Conservation (phyloP, 2,329 filamentous ascomycete genomes). For the Aspergillus sp. region DNA sequence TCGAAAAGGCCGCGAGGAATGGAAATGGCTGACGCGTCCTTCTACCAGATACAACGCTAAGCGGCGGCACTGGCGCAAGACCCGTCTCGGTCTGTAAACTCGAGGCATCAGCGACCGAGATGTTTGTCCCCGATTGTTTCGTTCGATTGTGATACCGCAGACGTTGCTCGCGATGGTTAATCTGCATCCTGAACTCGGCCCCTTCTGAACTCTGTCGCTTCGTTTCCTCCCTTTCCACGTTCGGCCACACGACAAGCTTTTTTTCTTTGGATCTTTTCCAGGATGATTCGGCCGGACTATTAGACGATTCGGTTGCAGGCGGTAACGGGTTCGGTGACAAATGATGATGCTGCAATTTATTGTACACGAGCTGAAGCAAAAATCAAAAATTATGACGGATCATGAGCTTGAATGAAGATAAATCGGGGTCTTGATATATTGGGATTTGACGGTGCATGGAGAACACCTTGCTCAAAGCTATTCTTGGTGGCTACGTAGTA, state of each 20-base stretch:
- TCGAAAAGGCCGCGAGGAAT: background rate
- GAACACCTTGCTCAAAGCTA: too few species aligned
- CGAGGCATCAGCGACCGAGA: constrained; percentile 24
- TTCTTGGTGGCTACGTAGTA: too few species aligned
- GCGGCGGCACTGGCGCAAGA: constrained; percentile 99
- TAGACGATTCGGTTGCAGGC: constrained; percentile 4
- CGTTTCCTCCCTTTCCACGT: constrained; percentile 3
- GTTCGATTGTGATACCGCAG: constrained; percentile 28
- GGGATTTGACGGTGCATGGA: background rate
- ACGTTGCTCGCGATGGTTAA: constrained; percentile 17
- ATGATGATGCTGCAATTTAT: constrained; percentile 15
- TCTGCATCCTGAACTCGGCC: constrained; percentile 16
- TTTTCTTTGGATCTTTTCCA: constrained; percentile 5
- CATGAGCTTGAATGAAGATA: constrained; percentile 16
- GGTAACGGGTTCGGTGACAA: constrained; percentile 14
- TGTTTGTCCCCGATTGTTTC: constrained; percentile 25
- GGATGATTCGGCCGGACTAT: constrained; percentile 3
- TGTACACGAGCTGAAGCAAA: constrained; percentile 21
- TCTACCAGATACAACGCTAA: constrained; percentile 93
- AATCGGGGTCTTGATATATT: background rate
- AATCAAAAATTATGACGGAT: constrained; percentile 23
- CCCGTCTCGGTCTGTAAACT: constrained; percentile 93
- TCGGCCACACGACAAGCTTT: constrained; percentile 4
- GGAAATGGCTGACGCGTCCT: constrained; percentile 11
- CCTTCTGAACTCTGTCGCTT: constrained; percentile 10